Evolutionary conservation across 2,329 filamentous ascomycete genomes (phyloP), one percentile per base, ranked within the genome.

Genomic region (Dactylella cylindrospora): DNA sequence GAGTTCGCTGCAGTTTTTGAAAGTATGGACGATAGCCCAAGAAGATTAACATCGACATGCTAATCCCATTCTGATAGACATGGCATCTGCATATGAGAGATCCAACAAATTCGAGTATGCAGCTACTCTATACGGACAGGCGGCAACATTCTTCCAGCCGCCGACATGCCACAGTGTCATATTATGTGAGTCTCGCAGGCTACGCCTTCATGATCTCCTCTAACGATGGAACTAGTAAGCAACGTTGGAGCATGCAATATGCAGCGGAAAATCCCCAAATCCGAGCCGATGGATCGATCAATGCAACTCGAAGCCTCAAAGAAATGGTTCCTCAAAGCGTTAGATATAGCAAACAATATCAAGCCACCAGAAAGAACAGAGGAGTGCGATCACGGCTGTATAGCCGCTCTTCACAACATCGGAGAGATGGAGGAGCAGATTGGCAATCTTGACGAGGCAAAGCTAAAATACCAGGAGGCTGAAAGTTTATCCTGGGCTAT

Each of bases 311-410:
- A 83, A 28, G 84, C 86, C 51, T 88, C 87, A 4, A 79, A 80
- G 28, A 80, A 82, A 66, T 96, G 90, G 90, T 87, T 88, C 4
- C 75, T 80, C 45, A 91, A 91, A 70, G 86, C 90, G 2, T 75
- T 90, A 26, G 76, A 78, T 17, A 80, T 89, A 53, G 82, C 84
- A 1, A 77, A 77, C 5, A 79, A 81, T 22, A 84, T 94, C 33
- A 74, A 78, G 51, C 80, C 84, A 3, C 81, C 86, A 0, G 76
- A 82, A 2, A 78, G 88, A 32, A 87, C 83, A 2, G 78, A 84
- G 43, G 88, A 95, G 70, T 96, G 91, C 70, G 89, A 95, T 71
- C 73, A 85, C 52, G 88, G 85, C 1, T 96, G 90, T 70, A 86
- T 85, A 2, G 86, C 85, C 4, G 86, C 90, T 5, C 83, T 87